Base-by-base conservation (phyloP, 2,329 filamentous ascomycete genomes). In the Penicillium sp. region DNA sequence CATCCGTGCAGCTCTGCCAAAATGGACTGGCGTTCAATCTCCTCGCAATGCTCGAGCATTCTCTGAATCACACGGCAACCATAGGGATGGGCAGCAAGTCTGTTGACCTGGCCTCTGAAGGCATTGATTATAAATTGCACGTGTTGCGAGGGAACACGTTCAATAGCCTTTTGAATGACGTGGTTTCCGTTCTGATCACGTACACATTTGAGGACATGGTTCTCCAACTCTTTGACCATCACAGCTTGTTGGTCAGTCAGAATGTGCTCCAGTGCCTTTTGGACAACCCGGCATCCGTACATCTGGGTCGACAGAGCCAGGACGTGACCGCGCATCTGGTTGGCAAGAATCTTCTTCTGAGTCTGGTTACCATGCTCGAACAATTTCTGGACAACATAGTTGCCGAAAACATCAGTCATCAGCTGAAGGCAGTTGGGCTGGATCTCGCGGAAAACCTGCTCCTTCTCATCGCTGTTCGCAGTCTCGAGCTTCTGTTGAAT, bases 311-410 rank as follows among this genome's bases (percentile, higher is more conserved):
- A 96, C 47, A 99, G 76, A 30, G 86, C 83, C 42, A 89, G 77
- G 11, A 97, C 85, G 67, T 92, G 89, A 7, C 89, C 89, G 70
- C 88, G 90, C 91, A 97, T 97, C 71, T 89, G 86, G 59, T 86
- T 85, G 0, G 91, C 91, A 39, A 99, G 75, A 2, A 89, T 81
- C 72, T 88, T 91, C 78, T 99, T 99, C 76, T 99, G 94, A 0
- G 87, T 83, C 73, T 96, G 92, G 63, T 91, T 95, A 36, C 94
- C 93, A 70, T 97, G 91, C 70, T 97, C 93, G 59, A 97, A 97
- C 69, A 97, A 87, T 71, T 97, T 97, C 68, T 99, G 94, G 36
- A 97, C 92, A 34, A 99, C 94, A 68, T 97, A 99, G 72, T 99
- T 99, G 50, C 94, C 94, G 68, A 97, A 99, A 0, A 97, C 88